Evolutionary conservation across 805 yeast species (phyloP).

Genomic region (Spathaspora girioi): DNA sequence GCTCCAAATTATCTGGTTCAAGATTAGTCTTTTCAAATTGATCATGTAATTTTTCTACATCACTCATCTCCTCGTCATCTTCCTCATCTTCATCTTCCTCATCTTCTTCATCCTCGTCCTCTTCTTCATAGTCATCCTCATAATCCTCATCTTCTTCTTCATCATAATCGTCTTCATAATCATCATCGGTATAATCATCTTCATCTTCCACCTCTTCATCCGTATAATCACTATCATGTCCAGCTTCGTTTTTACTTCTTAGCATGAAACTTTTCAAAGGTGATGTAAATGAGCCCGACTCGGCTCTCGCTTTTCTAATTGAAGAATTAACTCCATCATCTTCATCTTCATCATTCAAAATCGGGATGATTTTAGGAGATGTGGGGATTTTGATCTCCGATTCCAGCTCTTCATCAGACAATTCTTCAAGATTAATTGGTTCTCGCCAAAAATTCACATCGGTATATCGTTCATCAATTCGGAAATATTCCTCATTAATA

Average conservation of each 20-base stretch:
- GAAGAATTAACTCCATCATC: too few relatives aligned
- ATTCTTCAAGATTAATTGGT: slow-evolving; percentile 64
- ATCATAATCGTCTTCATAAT: slow-evolving; percentile 13
- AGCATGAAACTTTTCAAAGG: slow-evolving; percentile 42
- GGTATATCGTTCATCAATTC: slow-evolving; percentile 60
- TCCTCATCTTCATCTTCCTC: background rate
- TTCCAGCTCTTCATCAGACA: slow-evolving; percentile 38
- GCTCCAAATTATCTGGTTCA: background rate
- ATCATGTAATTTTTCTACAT: background rate
- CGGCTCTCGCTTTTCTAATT: slow-evolving; percentile 10
- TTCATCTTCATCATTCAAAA: too few relatives aligned
- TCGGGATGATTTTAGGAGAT: background rate
- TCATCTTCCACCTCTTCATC: slow-evolving; percentile 25
- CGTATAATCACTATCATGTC: slow-evolving; percentile 25
- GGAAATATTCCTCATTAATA: slow-evolving; percentile 30
- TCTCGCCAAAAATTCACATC: slow-evolving; percentile 94
- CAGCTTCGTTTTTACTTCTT: slow-evolving; percentile 22
- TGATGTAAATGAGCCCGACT: slow-evolving; percentile 32
- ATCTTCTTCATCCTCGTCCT: slow-evolving; percentile 1
- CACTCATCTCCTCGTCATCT: background rate
- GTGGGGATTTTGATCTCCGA: slow-evolving; percentile 16
- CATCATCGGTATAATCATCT: slow-evolving; percentile 16
- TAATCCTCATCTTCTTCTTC: slow-evolving; percentile 13
- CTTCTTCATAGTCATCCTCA: slow-evolving; percentile 11
- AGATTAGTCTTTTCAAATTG: background rate